Evolutionary conservation across 441 rosid genomes (phyloP), one percentile per base, ranked within the genome.

Genomic region (Erodium trifolium): DNA sequence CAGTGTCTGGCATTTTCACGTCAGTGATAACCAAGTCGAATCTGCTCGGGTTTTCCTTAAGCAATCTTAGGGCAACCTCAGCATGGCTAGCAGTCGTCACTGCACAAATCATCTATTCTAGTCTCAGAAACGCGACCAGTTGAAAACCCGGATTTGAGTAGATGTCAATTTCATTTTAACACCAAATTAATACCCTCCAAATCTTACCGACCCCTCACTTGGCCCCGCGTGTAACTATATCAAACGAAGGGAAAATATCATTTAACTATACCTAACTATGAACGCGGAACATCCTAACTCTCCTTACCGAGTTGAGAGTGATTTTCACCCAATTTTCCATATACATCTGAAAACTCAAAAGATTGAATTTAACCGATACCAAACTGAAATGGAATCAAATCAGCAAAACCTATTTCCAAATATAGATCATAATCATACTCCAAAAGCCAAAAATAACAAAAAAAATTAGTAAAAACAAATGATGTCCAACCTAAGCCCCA

Each of bases 1-100:
- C 95, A 70, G 89, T 86, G 75, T 95, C 98, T 3, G 99, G 99
- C 99, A 95, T 95, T 76, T 89, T 85, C 39, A 95, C 99, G 84
- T 95, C 99, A 68, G 96, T 95, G 65, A 95, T 95, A 70, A 95
- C 95, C 69, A 95, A 68, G 69, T 95, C 99, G 80, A 76, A 92
- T 73, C 77, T 83, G 74, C 6, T 9, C 1, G 17, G 63, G 27
- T 89, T 89, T 72, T 95, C 96, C 77, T 98, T 88, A 63, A 95
- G 77, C 90, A 92, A 69, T 39, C 84, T 84, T 67, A 95, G 78
- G 18, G 98, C 99, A 68, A 53, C 78, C 68, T 72, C 78, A 2
- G 97, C 86, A 72, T 88, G 94, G 80, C 82, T 88, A 55, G 95
- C 87, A 16, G 82, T 83, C 47, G 99, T 89, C 68, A 95, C 99